Evolutionary conservation across 768 basidiomycete species (phyloP).

Genomic region (Tephrocybe sp.): DNA sequence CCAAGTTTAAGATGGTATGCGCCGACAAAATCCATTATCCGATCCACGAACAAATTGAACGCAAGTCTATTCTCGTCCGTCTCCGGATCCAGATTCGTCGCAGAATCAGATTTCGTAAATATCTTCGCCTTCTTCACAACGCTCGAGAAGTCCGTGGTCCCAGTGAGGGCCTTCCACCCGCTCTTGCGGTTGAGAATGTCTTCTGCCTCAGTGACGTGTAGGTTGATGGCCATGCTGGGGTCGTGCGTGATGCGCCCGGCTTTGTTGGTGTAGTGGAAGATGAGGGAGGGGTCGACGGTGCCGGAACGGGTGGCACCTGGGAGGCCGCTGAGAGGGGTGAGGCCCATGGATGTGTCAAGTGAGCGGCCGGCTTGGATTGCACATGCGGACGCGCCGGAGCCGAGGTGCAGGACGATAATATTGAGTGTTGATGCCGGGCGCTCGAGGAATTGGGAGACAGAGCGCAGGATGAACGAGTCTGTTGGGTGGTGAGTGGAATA

Average conservation of each 20-base stretch:
- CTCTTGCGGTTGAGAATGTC: slow-evolving; percentile 73
- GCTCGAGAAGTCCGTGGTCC: slow-evolving; percentile 79
- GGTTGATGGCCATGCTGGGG: slow-evolving; percentile 39
- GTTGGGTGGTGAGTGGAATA: background rate
- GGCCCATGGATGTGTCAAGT: slow-evolving; percentile 88
- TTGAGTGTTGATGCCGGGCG: slow-evolving; percentile 58
- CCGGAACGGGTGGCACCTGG: slow-evolving; percentile 90
- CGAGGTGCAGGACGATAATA: slow-evolving; percentile 84
- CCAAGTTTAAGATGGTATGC: slow-evolving; percentile 75
- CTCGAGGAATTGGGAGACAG: slow-evolving; percentile 57
- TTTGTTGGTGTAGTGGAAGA: slow-evolving; percentile 78
- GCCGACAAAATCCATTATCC: slow-evolving; percentile 71
- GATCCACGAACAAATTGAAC: slow-evolving; percentile 77
- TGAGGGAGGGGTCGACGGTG: slow-evolving; percentile 78
- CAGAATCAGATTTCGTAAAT: background rate
- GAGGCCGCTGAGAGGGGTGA: slow-evolving; percentile 85
- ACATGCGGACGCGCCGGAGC: slow-evolving; percentile 87
- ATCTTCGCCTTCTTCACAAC: slow-evolving; percentile 52
- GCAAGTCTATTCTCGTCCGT: slow-evolving; percentile 41
- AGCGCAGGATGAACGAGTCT: slow-evolving; percentile 70
- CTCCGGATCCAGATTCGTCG: background rate
- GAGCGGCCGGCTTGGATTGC: slow-evolving; percentile 72
- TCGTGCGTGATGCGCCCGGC: slow-evolving; percentile 57
- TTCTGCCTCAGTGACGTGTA: slow-evolving; percentile 65
- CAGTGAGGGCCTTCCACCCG: slow-evolving; percentile 78